Percentiles rank a stretch among this genome's conserved stretches.
Evolutionary conservation across 768 basidiomycete species (phyloP).

Genomic region (Podaxis mareebaensis): DNA sequence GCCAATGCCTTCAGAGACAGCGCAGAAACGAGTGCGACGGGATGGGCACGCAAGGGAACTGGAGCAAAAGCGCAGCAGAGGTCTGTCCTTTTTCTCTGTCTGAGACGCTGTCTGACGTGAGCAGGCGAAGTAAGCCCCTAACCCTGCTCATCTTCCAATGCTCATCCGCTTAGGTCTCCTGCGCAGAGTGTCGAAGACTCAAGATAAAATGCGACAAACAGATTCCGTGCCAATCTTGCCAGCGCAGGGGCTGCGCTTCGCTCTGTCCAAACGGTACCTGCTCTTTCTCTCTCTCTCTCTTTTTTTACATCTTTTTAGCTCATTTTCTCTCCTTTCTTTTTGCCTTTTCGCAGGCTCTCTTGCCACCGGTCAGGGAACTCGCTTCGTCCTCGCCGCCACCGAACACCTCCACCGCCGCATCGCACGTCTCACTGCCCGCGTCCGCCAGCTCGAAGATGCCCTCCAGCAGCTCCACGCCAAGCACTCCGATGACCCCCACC

Average conservation of each 20-base stretch:
- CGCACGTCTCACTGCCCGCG: slow-evolving; percentile 49
- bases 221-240: slow-evolving; percentile 77
- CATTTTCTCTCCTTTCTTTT: background rate
- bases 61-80: slow-evolving; percentile 69
- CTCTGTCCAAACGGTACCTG: slow-evolving; percentile 67
- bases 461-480: slow-evolving; percentile 50
- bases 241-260: slow-evolving; percentile 69
- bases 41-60: slow-evolving; percentile 59
- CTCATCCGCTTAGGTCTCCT: slow-evolving; percentile 54
- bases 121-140: slow-evolving; percentile 29
- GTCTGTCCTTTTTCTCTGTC: slow-evolving; percentile 19
- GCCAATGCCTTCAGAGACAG: background rate
- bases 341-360: slow-evolving; percentile 52
- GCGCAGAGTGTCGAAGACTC: slow-evolving; percentile 78
- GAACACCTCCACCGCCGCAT: slow-evolving; percentile 65
- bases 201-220: slow-evolving; percentile 86
- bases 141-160: background rate
- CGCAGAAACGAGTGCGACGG: slow-evolving; percentile 43
- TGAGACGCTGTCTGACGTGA: slow-evolving; percentile 6
- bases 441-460: slow-evolving; percentile 64
- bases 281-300: slow-evolving; percentile 8
- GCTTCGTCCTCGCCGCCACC: slow-evolving; percentile 66
- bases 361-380: slow-evolving; percentile 78
- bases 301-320: background rate
- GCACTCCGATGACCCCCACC: slow-evolving; percentile 56